Conservation (phyloP, 2,329 filamentous ascomycete species). For the Nothophaeocryptopus gaeumannii region DNA sequence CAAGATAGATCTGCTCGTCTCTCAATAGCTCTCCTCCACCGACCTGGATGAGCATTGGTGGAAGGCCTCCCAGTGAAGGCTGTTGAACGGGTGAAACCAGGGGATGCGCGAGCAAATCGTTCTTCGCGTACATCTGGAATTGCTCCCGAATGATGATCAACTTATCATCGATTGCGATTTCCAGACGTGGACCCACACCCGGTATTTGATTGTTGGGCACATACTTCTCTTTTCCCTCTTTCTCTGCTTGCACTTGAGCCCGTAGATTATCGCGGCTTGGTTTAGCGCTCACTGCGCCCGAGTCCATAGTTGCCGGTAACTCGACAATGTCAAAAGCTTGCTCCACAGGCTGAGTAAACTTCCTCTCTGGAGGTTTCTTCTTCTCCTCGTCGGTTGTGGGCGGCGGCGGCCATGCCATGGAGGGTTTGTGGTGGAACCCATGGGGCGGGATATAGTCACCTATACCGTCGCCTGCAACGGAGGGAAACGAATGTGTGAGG, state of each 20-base stretch:
- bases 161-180: conserved; percentile 69
- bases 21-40: conserved; percentile 86
- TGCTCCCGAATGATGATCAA: conserved; percentile 78
- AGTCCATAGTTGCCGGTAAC: conserved; percentile 25
- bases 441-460: conserved; percentile 84
- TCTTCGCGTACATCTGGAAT: conserved; percentile 84
- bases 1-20: conserved; percentile 92
- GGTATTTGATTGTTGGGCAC: conserved; percentile 21
- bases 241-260: conserved; percentile 6
- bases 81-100: conserved; percentile 87
- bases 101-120: conserved; percentile 79
- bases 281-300: conserved; percentile 11
- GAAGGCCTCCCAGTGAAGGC: conserved; percentile 82
- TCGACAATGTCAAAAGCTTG: conserved; percentile 29
- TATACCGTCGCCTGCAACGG: conserved; percentile 67
- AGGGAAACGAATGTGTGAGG: conserved; percentile 91
- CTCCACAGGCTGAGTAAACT: conserved; percentile 24
- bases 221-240: conserved; percentile 8
- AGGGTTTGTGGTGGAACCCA: conserved; percentile 89
- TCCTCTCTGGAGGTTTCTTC: conserved; percentile 13
- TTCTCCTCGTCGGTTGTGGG: conserved; percentile 64
- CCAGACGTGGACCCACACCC: conserved; percentile 45
- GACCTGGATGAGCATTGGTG: conserved; percentile 79
- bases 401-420: conserved; percentile 86
- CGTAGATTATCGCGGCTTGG: conserved; percentile 17